Evolutionary conservation across 257 asterid species (phyloP), one percentile per base, ranked within the genome.

Genomic region (Handroanthus guayacan): DNA sequence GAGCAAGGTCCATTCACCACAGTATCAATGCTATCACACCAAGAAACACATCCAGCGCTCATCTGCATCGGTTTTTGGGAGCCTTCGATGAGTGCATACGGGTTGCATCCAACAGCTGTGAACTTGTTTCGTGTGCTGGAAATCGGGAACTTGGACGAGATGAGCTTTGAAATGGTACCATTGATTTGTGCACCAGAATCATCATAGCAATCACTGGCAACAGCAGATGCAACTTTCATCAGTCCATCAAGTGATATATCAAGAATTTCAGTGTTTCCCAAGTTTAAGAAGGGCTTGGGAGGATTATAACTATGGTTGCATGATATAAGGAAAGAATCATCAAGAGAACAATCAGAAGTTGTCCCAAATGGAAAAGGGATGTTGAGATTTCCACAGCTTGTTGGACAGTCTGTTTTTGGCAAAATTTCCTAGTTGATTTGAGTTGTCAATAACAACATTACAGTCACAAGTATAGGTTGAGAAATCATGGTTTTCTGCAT

Each of bases 211-310:
- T 43, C 34, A 5, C 51, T 62, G 12, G 85, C 82, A 20, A 84
- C 72, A 3, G 20, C 17, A 20, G 71, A 48, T 36, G 66, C 52
- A 18, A 84, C 34, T 73, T 11, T 77, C 2, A 77, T 37, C 0
- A 20, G 43, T 8, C 87, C 87, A 31, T 78, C 65, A 3, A 78
- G 64, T 3, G 80, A 78, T 45, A 84, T 43, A 48, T 78, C 66
- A 1, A 64, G 52, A 12, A 81, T 71, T 56, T 67, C 80, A 7
- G 34, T 4, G 17, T 1, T 16, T 51, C 82, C 65, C 9, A 17
- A n/a, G 41, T 77, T 77, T n/a, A 83, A 39, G 75, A 61, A 80
- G 17, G 79, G 82, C 14, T 76, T 74, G 45, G 84, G 82, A 45
- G 82, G 82, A 55, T 34, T 34, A 18, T 14, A 68, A 54, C n/a